Percentiles rank a stretch among this genome's conserved stretches.
phyloP scores from a whole-genome alignment of 345 rosid species.

The Draba incana region DNA sequence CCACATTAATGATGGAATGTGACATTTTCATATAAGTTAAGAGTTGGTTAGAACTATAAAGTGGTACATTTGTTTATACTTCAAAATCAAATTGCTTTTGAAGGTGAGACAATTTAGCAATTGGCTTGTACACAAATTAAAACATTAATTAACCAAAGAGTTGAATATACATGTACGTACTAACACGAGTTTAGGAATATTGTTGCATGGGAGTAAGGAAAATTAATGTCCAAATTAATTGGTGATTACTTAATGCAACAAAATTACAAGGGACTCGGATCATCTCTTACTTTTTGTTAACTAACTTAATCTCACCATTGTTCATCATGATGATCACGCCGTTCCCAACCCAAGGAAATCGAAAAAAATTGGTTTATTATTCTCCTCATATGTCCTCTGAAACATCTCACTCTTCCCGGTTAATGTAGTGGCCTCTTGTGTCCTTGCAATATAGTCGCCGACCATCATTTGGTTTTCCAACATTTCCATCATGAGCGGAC shows the following conservation, averaged over 20 bases:
- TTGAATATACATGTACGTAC: conserved; percentile 6
- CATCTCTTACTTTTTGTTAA: conserved; percentile 18
- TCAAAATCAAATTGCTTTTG: conserved; percentile 29
- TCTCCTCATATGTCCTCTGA: conserved; percentile 11
- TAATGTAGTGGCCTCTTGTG: conserved; percentile 26
- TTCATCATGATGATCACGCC: conserved; percentile 25
- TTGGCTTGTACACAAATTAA: conserved; percentile 29
- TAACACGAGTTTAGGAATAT: conserved; percentile 25
- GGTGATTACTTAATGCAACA: conserved; percentile 18
- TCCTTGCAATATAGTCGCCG: conserved; percentile 14
- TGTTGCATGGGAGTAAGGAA: conserved; percentile 27
- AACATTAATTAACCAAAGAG: conserved; percentile 31
- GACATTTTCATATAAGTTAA: conserved; percentile 40
- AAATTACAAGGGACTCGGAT: conserved; percentile 27
- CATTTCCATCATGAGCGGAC: conserved; percentile 28
- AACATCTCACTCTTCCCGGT: conserved; percentile 13
- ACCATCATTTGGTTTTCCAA: conserved; percentile 29
- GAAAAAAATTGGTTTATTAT: conserved; percentile 38
- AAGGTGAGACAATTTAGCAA: conserved; percentile 31
- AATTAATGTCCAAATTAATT: background rate
- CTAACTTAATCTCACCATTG: conserved; percentile 20
- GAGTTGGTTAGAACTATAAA: conserved; percentile 41
- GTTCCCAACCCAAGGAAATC: conserved; percentile 48
- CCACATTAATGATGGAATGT: conserved; percentile 33
- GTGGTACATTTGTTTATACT: conserved; percentile 28